Evolutionary conservation across 2,329 filamentous ascomycete genomes (phyloP), one percentile per base, ranked within the genome.

Genomic region (Scedosporium dehoogii): DNA sequence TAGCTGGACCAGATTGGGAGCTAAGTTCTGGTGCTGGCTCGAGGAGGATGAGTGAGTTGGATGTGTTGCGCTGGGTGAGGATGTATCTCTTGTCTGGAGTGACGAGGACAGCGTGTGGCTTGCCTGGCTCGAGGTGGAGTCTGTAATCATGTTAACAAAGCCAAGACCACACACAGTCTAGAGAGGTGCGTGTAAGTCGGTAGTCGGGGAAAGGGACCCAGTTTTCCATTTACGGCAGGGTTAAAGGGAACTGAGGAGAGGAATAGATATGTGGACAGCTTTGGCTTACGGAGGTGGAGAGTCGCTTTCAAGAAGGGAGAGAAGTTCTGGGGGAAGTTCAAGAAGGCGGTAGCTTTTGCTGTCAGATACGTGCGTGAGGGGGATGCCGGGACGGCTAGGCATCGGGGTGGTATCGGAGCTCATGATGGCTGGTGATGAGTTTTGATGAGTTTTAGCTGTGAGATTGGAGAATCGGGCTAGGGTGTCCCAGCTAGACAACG

Each of bases 61-160:
- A 88, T 0, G 85, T 87, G 70, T 87, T 87, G 70, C 87, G 87
- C 68, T 87, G 85, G 33, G 82, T 82, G 57, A 88, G 76, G 5
- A 78, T 78, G 73, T 85, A 88, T 16, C 79, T 81, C 67, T 79
- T 80, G 61, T 75, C 71, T 3, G 77, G 78, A 1, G 79, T 78
- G 67, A 75, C 79, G 61, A 87, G 77, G 51, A 85, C 70, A 27
- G 84, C 83, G 2, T 72, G 70, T 1, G 77, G 73, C 23, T 79
- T 74, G 21, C 81, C 81, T 12, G 79, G 77, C 65, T 79, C 76
- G 56, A 83, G 73, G 16, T 73, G 79, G 60, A 82, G 72, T 3
- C 80, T 84, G 64, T 3, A 42, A 21, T 10, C 41, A 25, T 18
- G 33, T 16, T 10, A 42, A 14, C 56, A n/a, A 42, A 33, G 29